Conservation (phyloP, 2,329 filamentous ascomycete genomes). For the Sclerotinia spermophila region DNA sequence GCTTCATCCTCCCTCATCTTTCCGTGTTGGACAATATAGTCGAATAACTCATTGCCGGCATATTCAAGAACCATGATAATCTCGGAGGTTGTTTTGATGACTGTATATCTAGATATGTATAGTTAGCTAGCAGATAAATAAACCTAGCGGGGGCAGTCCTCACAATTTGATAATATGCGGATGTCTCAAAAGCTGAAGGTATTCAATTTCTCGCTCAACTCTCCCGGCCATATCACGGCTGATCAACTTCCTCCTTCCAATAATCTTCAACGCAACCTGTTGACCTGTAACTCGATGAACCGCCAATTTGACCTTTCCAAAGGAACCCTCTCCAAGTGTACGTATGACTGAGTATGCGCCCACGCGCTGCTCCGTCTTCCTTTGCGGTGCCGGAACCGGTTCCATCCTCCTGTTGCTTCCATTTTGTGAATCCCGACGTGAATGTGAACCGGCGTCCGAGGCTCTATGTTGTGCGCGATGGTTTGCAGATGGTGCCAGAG, state of each 20-base stretch:
- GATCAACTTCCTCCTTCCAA: constrained; percentile 90
- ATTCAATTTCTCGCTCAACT: constrained; percentile 97
- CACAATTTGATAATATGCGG: constrained; percentile 99
- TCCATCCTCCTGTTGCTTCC: constrained; percentile 26
- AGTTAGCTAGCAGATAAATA: constrained; percentile 29
- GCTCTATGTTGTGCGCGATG: constrained; percentile 46
- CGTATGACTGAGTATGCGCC: constrained; percentile 88
- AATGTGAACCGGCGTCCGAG: constrained; percentile 33
- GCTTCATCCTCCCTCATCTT: constrained; percentile 87
- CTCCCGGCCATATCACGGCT: constrained; percentile 97
- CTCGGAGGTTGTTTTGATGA: constrained; percentile 89
- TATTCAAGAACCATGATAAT: constrained; percentile 99
- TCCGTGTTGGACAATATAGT: constrained; percentile 94
- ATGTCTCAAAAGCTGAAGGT: constrained; percentile 89
- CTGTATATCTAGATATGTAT: constrained; percentile 66
- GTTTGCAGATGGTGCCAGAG: constrained; percentile 62
- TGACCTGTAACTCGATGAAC: constrained; percentile 89
- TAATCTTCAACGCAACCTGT: constrained; percentile 97
- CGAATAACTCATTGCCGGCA: constrained; percentile 92
- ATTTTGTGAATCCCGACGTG: constrained; percentile 28
- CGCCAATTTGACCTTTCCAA: constrained; percentile 97
- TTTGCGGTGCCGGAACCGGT: constrained; percentile 33
- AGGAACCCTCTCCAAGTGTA: constrained; percentile 93
- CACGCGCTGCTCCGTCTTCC: constrained; percentile 75
- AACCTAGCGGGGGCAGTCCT: constrained; percentile 35